Evolutionary conservation across 108 stramenopile species (phyloP), one percentile per base, ranked within the genome.

Genomic region (Chaetoceros muelleri): DNA sequence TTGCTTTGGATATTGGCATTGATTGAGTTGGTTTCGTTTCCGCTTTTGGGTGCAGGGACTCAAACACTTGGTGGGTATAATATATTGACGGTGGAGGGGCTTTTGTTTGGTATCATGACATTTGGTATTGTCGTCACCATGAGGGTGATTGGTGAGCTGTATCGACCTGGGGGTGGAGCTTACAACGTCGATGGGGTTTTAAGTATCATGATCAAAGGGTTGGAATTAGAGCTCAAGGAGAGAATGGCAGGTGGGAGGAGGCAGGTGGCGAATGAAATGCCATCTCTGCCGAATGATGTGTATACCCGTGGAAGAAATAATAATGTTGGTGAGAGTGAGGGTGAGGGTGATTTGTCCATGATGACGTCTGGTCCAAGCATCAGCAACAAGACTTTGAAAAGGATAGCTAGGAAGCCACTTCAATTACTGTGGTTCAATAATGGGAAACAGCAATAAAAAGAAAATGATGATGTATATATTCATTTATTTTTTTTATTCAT

Each of bases 161-260:
- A 81, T 68, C 46, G 73, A 1, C 81, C 78, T 0, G 71, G 75
- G 7, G 92, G 88, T 3, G 92, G 87, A 20, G 91, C 87, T 27
- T 94, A 90, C 70, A 87, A 94, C 64, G 92, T 90, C 10, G 88
- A 90, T 54, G 62, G 65, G 7, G 88, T 88, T 0, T 55, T 94
- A 44, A 58, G 31, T 7, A 70, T 75, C n/a, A 94, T 94, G 92
- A 85, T 94, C 0, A 55, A 65, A 24, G 92, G 92, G 0, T 67
- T 94, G 49, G 86, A 88, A 48, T 64, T 84, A 47, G 92, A 94
- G 67, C 63, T 94, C 50, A 57, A 85, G 27, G 84, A 61, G 16
- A 65, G 92, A 7, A 69, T 77, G 76, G 52, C 53, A 18, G 85
- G 82, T 23, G 61, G 55, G 21, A 24, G 55, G 53, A 40, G 13